Base-by-base conservation (phyloP, 2,329 filamentous ascomycete species). In the Fusarium sp. region DNA sequence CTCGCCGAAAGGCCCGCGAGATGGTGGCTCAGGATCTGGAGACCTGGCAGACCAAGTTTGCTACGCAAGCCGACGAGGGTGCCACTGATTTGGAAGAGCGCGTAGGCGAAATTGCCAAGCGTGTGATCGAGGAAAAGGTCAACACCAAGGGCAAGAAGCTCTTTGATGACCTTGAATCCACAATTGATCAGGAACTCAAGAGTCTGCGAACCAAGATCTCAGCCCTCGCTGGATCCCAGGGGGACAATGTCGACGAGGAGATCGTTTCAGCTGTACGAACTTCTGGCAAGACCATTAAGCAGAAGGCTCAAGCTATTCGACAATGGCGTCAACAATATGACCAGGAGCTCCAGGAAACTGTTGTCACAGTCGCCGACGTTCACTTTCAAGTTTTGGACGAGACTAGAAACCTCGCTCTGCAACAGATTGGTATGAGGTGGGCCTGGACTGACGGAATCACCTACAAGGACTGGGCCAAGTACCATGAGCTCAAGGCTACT, bases 381-480 rank as follows among this genome's bases (percentile, higher is more conserved):
- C 95, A 95, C 47, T 89, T 97, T 56, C 87, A 90, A 76, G 93
- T 97, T 18, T 87, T 98, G 32, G 92, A 95, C 69, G 88, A 89
- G 75, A 94, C 96, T 64, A 89, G 93, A 43, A 92, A 94, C 74
- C 85, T 97, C 37, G 93, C 94, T 8, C 86, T 98, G 34, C 93
- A 97, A 78, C 93, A 97, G 78, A 93, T 98, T 56, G 94, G 94
- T 59, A 95, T 97, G 89, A 89, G 88, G 76, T 99, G 96, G 94
- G 94, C 95, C 14, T 97, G 93, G 91, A 96, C 94, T 82, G 94
- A 98, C 61, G 93, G 93, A 32, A 88, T 99, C 66, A 97, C 95
- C 3, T 98, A 99, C 85, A 94, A 97, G 79, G 94, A 99, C 79
- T 99, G 96, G 96, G 89, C 91, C 63, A 96, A 95, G 78, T 99